Evolutionary conservation across 441 rosid genomes (phyloP), one percentile per base, ranked within the genome.

Genomic region (Macaranga tanarius): DNA sequence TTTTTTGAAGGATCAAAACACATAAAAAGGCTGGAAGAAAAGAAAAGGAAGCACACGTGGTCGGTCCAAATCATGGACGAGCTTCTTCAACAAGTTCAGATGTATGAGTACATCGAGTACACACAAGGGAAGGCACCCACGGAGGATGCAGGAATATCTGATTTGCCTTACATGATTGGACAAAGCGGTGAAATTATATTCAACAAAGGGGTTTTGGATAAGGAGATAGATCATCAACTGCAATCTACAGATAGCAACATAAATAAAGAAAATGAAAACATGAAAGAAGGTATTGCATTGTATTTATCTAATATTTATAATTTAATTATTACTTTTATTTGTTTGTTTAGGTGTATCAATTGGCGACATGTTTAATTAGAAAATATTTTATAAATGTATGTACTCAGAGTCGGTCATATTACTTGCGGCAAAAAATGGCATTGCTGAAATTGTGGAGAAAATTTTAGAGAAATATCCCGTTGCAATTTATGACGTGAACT

Each of bases 1-100:
- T 48, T 10, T 12, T 47, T 48, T 34, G 12, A 59, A 78, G 77
- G 76, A 71, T 77, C 75, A 25, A 20, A 12, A 34, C 42, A 72
- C 3, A 51, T 79, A 61, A 76, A 15, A 67, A 75, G 70, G 51
- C 61, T 84, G 22, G 13, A 34, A 3, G 59, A 61, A 17, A 77
- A 73, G 75, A 84, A 81, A 66, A n/a, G 65, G 68, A 81, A 72
- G 42, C 75, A 81, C 73, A 75, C 26, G 65, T 81, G 83, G 85
- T 73, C 85, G 1, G 62, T 65, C 26, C 83, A 79, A 60, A 25
- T 79, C 23, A 10, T 84, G 79, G 51, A 75, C 10, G 55, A 77
- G 44, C 77, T 84, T 54, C 62, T 84, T 10, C 0, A n/a, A 11
- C 15, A 34, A 7, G 50, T n/a, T 45, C 1, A 0, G 0, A 0